Evolutionary conservation across 192 early-diverging fungal species (phyloP), one percentile per base, ranked within the genome.

Genomic region (Umbelopsis vinacea): DNA sequence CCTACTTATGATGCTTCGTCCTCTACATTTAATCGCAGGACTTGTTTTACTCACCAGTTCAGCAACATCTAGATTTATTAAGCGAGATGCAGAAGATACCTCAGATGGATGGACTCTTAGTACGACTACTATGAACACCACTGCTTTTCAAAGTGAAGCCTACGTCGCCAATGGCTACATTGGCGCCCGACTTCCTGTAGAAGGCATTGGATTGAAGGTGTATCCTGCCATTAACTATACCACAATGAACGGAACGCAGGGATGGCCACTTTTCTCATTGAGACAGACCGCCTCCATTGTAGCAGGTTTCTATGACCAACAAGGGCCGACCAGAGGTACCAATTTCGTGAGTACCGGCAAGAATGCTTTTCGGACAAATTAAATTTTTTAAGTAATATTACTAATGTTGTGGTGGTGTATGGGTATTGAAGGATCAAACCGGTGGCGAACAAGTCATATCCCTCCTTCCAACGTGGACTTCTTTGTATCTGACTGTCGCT

Each of bases 151-250:
- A 29, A 38, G 15, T 43, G 73, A 79, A 33, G 73, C 77, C 15
- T 79, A 79, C 33, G 77, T 79, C 10, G 63, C 77, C n/a, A 79
- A 79, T 46, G 77, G 77, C 46, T 79, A 79, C 26, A 79, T 79
- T 69, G 77, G 77, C 2, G 72, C 77, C 21, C 73, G 77, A 29
- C 67, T 79, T 2, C 77, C 77, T 6, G 77, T 38, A 15, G 77
- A 79, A 53, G 77, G 77, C 3, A 22, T 79, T 10, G 77, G 77
- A 22, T 67, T 79, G 11, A 43, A 73, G 21, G 69, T 79, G 21
- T 63, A 71, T 52, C 77, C 72, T 4, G 73, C 77, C 24, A 66
- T 79, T 45, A 45, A 74, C 35, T 79, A 71, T 37, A 66, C 46
- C 3, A 46, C 48, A 11, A 37, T 43, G 23, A 66, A 74, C 43